These are phyloP conservation scores for Periconia digitata DNA, from an alignment of 2,329 filamentous ascomycete species.

Conservation along the genomic window DNA sequence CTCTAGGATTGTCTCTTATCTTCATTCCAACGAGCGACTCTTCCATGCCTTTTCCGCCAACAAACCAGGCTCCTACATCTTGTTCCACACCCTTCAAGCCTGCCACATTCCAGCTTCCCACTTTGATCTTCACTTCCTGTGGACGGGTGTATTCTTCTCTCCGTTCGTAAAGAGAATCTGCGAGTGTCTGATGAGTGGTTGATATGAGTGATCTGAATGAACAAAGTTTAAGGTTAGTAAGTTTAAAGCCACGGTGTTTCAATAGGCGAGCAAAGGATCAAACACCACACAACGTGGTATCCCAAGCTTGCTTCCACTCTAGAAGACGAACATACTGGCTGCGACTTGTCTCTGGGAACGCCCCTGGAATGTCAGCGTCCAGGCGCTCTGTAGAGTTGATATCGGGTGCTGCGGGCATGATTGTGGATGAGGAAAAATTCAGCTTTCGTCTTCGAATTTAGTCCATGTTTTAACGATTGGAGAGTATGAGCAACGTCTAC, in stretches of 20 bases:
- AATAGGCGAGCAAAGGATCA: no score
- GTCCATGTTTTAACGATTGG: neutral
- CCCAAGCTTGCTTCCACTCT: no score
- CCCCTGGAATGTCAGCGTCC: conserved; percentile 52
- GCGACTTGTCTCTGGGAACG: conserved; percentile 44
- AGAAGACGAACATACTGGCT: no score
- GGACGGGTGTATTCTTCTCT: conserved; percentile 77
- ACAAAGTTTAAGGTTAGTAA: no score
- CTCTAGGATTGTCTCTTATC: conserved; percentile 36
- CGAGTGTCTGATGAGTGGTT: conserved; percentile 50
- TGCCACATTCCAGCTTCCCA: conserved; percentile 95
- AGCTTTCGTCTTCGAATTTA: neutral
- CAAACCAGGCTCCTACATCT: conserved; percentile 87
- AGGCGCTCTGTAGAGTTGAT: conserved; percentile 35
- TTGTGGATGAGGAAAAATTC: conserved; percentile 8
- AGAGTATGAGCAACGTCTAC: neutral
- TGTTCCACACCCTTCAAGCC: conserved; percentile 81
- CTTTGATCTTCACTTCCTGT: conserved; percentile 77
- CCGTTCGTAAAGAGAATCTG: conserved; percentile 67
- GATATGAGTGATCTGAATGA: conserved; percentile 34
- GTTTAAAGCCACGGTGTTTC: no score
- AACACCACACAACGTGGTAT: no score
- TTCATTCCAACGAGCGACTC: conserved; percentile 60
- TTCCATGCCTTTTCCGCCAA: conserved; percentile 71
- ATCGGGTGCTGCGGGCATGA: conserved; percentile 27